Evolutionary conservation across 306 rosid species (phyloP), one percentile per base, ranked within the genome.

Genomic region (Vigna mungo): DNA sequence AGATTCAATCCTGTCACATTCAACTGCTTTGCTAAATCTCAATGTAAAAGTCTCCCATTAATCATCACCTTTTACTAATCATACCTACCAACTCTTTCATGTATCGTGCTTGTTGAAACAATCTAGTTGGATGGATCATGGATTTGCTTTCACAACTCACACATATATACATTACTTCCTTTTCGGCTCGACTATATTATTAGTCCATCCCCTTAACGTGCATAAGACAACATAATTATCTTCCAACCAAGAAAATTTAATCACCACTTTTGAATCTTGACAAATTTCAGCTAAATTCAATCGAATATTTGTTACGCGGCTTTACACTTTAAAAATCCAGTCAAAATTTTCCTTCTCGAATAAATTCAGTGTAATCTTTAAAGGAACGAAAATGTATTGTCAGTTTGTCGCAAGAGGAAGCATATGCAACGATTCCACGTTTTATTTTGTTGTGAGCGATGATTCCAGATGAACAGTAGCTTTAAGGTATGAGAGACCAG

Each of bases 401-500:
- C 74, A 18, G 36, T 62, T 69, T 16, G 27, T 16, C 15, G 47
- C n/a, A 82, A 61, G 12, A 47, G 66, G 75, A 65, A 82, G 71
- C 76, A 82, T 68, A 47, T 20, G 67, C 60, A 27, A 60, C 15
- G 76, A 70, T 70, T 66, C 51, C 17, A 30, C 66, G 15, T 30
- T 58, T 11, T 23, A 12, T 58, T 58, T 58, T 58, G 37, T 58
- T 58, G 8, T 23, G 15, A 27, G 65, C 10, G 39, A 25, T 58
- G 67, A 32, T 32, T 76, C 71, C 76, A 49, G 3, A 49, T 5
- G 36, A 81, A 58, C 54, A 78, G 78, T 67, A 53, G 63, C 58
- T 72, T 46, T 68, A 43, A 17, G 36, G 77, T 77, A 69, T 80
- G 75, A 32, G 65, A 78, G 39, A 37, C 69, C 84, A 84, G 85